Conservation (phyloP, 2,329 filamentous ascomycete genomes). For the Fusarium kyushuense region DNA sequence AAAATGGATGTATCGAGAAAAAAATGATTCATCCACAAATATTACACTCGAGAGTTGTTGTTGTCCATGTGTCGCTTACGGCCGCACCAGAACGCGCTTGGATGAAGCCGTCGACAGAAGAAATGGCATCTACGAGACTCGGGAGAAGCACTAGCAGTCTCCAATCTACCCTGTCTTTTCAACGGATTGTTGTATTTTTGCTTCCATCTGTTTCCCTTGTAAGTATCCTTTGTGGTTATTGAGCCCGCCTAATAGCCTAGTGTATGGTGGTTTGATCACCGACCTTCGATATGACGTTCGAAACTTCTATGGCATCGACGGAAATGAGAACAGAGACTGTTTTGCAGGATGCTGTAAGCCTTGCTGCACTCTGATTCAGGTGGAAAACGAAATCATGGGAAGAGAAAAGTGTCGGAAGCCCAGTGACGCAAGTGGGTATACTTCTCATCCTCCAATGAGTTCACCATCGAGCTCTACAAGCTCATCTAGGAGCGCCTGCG, state of each 20-base stretch:
- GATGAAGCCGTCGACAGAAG: not conserved
- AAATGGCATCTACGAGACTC: conserved; percentile 10
- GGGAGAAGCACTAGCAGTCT: conserved; percentile 1
- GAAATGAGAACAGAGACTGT: conserved; percentile 42
- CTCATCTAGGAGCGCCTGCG: not conserved
- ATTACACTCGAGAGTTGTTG: conserved; percentile 3
- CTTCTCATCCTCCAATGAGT: conserved; percentile 42
- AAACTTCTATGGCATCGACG: conserved; percentile 51
- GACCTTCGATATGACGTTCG: conserved; percentile 50
- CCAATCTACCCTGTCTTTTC: conserved; percentile 3
- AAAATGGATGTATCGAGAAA: not conserved
- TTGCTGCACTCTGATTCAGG: conserved; percentile 44
- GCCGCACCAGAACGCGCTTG: conserved; percentile 14
- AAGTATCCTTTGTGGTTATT: conserved; percentile 1
- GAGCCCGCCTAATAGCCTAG: conserved; percentile 36
- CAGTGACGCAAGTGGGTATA: conserved; percentile 34
- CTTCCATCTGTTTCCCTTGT: conserved; percentile 48
- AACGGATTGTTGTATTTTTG: conserved; percentile 2
- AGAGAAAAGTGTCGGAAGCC: conserved; percentile 44
- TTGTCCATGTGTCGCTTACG: conserved; percentile 24
- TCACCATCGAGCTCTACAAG: conserved; percentile 39
- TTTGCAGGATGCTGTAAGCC: conserved; percentile 49
- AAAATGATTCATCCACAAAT: not conserved
- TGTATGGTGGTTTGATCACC: conserved; percentile 49
- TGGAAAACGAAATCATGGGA: conserved; percentile 51